Evolutionary conservation across 495 filamentous ascomycete genomes (phyloP), one percentile per base, ranked within the genome.

Genomic region (Bombardia bombarda): DNA sequence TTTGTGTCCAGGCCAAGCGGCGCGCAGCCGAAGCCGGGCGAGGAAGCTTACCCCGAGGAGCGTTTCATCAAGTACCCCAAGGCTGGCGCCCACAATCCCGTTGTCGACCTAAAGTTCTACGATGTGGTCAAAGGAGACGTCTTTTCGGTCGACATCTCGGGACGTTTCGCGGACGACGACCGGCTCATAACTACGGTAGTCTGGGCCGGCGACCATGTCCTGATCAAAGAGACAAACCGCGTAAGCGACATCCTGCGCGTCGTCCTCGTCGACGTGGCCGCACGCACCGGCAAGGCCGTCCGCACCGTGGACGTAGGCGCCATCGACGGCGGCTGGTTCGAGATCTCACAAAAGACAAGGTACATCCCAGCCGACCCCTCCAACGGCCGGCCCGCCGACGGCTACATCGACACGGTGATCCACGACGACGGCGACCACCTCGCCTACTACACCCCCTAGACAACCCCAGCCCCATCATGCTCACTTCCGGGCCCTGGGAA

Each of bases 1-100:
- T 97, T 89, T 60, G 61, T 96, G 34, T 89, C 84, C 2, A 68
- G 89, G 35, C 92, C 93, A 5, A 93, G 87, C 49, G 89, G 89
- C 16, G 75, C 77, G 38, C 37, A 73, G 32, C 86, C 89, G 5
- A 58, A 66, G 8, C 71, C 77, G 0, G 92, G 87, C 14, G 74
- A 90, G 47, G 87, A 96, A 59, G 80, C 77, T 39, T 98, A 98
- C 56, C 92, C 92, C 0, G 92, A 97, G 58, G 79, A 89, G 16
- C 71, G 85, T 37, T 68, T 86, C 46, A 93, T 98, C 74, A 98
- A 98, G 62, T 98, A 98, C 58, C 92, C 92, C 21, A 97, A 97
- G 65, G 83, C 92, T 41, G 92, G 93, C 7, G 83, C 89, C 9
- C 88, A 90, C 25, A 97, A 97, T 61, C 92, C 92, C 7, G 73